Evolutionary conservation across 2,329 filamentous ascomycete genomes (phyloP).

Genomic region (Incumbomyces lentus): DNA sequence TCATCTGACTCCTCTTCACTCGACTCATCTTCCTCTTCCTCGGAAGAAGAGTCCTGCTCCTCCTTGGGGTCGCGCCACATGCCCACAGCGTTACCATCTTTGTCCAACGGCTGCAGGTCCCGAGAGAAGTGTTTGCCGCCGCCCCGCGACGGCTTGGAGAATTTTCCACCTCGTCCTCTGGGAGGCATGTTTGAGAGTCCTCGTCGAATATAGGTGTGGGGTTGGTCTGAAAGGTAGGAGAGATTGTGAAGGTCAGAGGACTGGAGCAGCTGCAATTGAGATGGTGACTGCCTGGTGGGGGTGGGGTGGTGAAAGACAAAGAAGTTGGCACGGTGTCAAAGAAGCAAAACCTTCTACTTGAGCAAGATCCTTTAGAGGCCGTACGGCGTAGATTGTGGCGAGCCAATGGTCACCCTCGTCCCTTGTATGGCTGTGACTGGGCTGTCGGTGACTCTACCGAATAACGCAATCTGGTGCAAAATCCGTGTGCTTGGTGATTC

Average conservation of each 20-base stretch:
- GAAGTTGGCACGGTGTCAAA: conserved; percentile 10
- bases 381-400: too few species aligned
- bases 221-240: too few species aligned
- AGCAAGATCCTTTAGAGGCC: too few species aligned
- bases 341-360: too few species aligned
- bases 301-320: conserved; percentile 2
- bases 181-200: conserved; percentile 28
- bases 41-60: conserved; percentile 31
- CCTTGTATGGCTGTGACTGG: too few species aligned
- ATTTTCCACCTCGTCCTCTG: conserved; percentile 81
- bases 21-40: conserved; percentile 39
- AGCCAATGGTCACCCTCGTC: too few species aligned
- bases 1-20: conserved; percentile 41
- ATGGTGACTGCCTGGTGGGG: not conserved
- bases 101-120: conserved; percentile 76
- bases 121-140: conserved; percentile 94
- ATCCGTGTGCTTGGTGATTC: too few species aligned
- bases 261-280: too few species aligned
- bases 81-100: conserved; percentile 76
- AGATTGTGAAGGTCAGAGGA: too few species aligned
- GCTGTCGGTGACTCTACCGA: too few species aligned
- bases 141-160: conserved; percentile 84
- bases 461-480: too few species aligned
- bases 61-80: conserved; percentile 56
- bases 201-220: too few species aligned